Evolutionary conservation across 352 stramenopile genomes (phyloP).

Genomic region (Pythium oligandrum): DNA sequence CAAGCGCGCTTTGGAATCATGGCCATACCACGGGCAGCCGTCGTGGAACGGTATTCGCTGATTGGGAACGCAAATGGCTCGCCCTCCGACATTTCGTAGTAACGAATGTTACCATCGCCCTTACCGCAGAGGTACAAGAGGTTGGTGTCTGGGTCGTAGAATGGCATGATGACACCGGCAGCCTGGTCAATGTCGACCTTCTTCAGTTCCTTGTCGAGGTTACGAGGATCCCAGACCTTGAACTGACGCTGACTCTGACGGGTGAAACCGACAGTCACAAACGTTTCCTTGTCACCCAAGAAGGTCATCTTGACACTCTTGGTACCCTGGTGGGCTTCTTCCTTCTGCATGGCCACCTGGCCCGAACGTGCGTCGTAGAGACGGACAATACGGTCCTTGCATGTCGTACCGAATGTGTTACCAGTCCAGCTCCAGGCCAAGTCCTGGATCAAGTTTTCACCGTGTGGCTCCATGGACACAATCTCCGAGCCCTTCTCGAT

Average conservation of each 20-base stretch:
- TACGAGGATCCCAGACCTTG: slow-evolving; percentile 86
- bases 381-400: slow-evolving; percentile 98
- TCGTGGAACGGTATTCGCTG: slow-evolving; percentile 95
- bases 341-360: slow-evolving; percentile 66
- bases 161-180: slow-evolving; percentile 98
- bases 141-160: slow-evolving; percentile 98
- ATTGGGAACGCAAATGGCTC: slow-evolving; percentile 91
- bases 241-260: slow-evolving; percentile 93
- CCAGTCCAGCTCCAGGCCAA: slow-evolving; percentile 97
- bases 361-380: slow-evolving; percentile 94
- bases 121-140: slow-evolving; percentile 98
- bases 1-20: slow-evolving; percentile 98
- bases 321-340: slow-evolving; percentile 94
- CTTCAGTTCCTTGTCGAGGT: slow-evolving; percentile 91
- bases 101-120: slow-evolving; percentile 99
- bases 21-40: slow-evolving; percentile 95
- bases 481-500: slow-evolving; percentile 95
- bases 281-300: slow-evolving; percentile 93
- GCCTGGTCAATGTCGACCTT: slow-evolving; percentile 97
- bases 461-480: slow-evolving; percentile 75
- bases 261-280: slow-evolving; percentile 97
- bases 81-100: slow-evolving; percentile 98
- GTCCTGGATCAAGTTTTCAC: slow-evolving; percentile 95
- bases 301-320: slow-evolving; percentile 98
- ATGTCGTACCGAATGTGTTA: slow-evolving; percentile 91